Evolutionary conservation across 2,329 filamentous ascomycete species (phyloP), one percentile per base, ranked within the genome.

Genomic region (Fusarium armeniacum): DNA sequence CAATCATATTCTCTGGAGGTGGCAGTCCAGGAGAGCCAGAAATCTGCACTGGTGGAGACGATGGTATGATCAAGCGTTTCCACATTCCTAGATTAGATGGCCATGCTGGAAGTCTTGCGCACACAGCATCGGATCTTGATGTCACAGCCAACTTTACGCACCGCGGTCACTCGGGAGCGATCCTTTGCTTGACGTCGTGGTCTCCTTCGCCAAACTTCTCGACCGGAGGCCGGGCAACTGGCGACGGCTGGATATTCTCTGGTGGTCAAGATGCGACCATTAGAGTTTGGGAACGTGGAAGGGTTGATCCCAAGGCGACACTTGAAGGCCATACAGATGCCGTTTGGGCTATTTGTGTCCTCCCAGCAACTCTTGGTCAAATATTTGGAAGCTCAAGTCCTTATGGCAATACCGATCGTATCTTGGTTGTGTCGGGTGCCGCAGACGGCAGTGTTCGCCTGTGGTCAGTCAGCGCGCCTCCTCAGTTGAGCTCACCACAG

Each of bases 201-300:
- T 94, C 93, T 3, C 90, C 93, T 3, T 91, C 93, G 3, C 92
- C 93, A 28, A 96, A 93, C 76, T 97, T 98, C 78, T 92, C 93
- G 10, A 97, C 93, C 20, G 93, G 94, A 36, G 94, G 94, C 9
- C 89, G 94, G 67, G 93, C 93, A 10, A 89, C 92, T 73, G 95
- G 95, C 33, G 96, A 98, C 74, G 96, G 96, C 30, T 99, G 96
- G 96, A 94, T 99, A 70, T 99, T 99, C 80, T 98, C 95, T 7
- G 96, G 96, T 65, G 96, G 96, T 6, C 94, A 98, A 78, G 96
- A 99, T 79, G 90, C 93, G 20, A 97, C 93, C 9, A 90, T 99
- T 38, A 89, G 94, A 32, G 94, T 99, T 0, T 99, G 96, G 96
- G 95, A 99, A 80, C 89, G 94, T 52, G 95, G 95, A 30, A 86